Conservation (phyloP, 1,284 basidiomycete species). For the Schizophyllum commune region DNA sequence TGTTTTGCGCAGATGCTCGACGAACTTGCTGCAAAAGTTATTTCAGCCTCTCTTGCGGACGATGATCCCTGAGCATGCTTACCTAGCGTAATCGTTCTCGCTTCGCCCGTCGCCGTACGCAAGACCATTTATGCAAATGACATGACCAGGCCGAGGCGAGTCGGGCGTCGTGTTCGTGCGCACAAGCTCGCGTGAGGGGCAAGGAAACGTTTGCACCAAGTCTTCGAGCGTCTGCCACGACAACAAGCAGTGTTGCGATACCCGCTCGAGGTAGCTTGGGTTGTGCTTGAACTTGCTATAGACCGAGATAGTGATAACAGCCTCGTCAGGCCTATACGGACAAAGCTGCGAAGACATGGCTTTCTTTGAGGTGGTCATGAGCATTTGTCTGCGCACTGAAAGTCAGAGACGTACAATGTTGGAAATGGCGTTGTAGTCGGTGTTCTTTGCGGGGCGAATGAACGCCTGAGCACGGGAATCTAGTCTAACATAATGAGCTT, state of each 20-base stretch:
- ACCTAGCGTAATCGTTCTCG: slow-evolving; percentile 54
- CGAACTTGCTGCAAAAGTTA: slow-evolving; percentile 40
- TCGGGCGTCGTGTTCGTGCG: slow-evolving; percentile 29
- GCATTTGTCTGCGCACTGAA: not conserved
- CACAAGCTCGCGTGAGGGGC: slow-evolving; percentile 50
- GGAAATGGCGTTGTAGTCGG: slow-evolving; percentile 55
- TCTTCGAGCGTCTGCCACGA: slow-evolving; percentile 70
- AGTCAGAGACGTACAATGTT: slow-evolving; percentile 30
- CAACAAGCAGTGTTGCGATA: slow-evolving; percentile 59
- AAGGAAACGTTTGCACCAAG: slow-evolving; percentile 53
- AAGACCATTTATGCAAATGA: slow-evolving; percentile 52
- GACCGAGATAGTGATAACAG: slow-evolving; percentile 50
- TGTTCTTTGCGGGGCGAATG: slow-evolving; percentile 52
- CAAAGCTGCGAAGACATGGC: slow-evolving; percentile 23
- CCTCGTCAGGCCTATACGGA: slow-evolving; percentile 19
- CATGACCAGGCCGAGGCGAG: slow-evolving; percentile 26
- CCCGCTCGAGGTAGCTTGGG: slow-evolving; percentile 48
- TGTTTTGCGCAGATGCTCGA: slow-evolving; percentile 31
- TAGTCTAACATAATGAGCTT: slow-evolving; percentile 29
- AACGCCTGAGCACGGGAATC: slow-evolving; percentile 47
- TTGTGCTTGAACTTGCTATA: slow-evolving; percentile 54
- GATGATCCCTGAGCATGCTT: slow-evolving; percentile 18
- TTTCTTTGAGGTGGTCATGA: slow-evolving; percentile 6
- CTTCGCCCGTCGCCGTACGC: slow-evolving; percentile 47
- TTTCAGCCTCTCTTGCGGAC: not conserved